Evolutionary conservation across 1,284 basidiomycete genomes (phyloP), one percentile per base, ranked within the genome.

Genomic region (Apiotrichum domesticum): DNA sequence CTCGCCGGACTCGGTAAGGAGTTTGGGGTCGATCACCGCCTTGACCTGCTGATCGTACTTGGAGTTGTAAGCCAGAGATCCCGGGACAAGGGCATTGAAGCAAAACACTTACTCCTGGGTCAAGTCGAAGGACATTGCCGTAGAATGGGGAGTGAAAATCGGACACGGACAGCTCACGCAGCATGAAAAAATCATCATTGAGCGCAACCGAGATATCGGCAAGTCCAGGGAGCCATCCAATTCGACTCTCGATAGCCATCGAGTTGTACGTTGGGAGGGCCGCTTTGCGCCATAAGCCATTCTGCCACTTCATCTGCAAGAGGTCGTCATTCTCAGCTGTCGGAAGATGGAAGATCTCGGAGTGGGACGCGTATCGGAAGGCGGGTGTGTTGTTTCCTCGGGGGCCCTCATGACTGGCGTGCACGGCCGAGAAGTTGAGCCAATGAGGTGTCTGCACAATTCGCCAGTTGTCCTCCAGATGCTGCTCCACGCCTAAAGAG

Each of bases 201-300:
- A 74, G 58, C 0, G 71, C 63, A 1, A 75, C 52, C 0, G 65
- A 63, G 1, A 71, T 68, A 32, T 73, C 71, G 29, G 65, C 60
- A n/a, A 76, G 54, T 4, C 69, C 74, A 9, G 70, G 72, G 9
- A 75, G 52, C 67, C 72, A 75, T 0, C 70, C 71, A 4, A 75
- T 55, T 7, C 72, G 56, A 42, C 64, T 67, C 51, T 76, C 74
- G 50, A 76, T 75, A 1, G 72, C 63, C 70, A 72, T 74, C 8
- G 73, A 76, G 49, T 74, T 75, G 64, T 69, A 76, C n/a, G 63
- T 68, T 4, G 73, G 74, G 13, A 74, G 51, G 4, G 73, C 72
- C 15, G 63, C 66, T 34, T 61, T 59, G 8, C 66, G 52, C 70
- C 70, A 76, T 41, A 66, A 61, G 10, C 43, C 15, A 42, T 72